These are phyloP conservation scores for Ophiostoma novo-ulmi DNA, from an alignment of 2,329 filamentous ascomycete genomes.

Conservation along the genomic window DNA sequence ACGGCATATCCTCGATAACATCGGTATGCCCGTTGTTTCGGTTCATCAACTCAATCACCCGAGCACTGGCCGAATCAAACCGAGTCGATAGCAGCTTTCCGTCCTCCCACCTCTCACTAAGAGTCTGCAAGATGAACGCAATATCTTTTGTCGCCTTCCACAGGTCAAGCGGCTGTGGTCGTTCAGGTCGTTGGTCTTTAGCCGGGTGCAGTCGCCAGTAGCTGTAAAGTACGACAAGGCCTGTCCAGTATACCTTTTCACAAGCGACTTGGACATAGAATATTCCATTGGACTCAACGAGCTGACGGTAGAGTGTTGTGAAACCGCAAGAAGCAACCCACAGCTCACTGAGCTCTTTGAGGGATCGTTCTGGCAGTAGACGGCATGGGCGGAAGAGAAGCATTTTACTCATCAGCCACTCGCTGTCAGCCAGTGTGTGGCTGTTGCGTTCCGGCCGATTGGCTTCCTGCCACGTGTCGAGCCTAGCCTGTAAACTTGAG, in stretches of 20 bases:
- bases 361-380: constrained; percentile 25
- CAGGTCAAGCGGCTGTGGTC: constrained; percentile 22
- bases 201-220: constrained; percentile 26
- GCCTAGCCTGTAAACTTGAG: constrained; percentile 17
- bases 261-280: constrained; percentile 31
- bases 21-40: background rate
- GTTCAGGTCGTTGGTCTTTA: background rate
- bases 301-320: constrained; percentile 27
- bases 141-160: constrained; percentile 30
- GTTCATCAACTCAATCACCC: constrained; percentile 25
- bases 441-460: constrained; percentile 26
- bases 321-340: constrained; percentile 28
- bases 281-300: constrained; percentile 29
- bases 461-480: constrained; percentile 24
- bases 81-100: constrained; percentile 27
- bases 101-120: constrained; percentile 30
- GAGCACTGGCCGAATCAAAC: constrained; percentile 27
- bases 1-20: constrained; percentile 9
- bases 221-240: constrained; percentile 28
- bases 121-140: constrained; percentile 28
- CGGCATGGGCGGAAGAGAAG: constrained; percentile 28
- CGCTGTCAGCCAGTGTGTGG: constrained; percentile 29
- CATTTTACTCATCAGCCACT: constrained; percentile 30
- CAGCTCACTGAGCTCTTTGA: constrained; percentile 25
- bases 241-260: constrained; percentile 31